phyloP scores from a whole-genome alignment of 1,284 basidiomycete species.

The Hymenochaete sp. region DNA sequence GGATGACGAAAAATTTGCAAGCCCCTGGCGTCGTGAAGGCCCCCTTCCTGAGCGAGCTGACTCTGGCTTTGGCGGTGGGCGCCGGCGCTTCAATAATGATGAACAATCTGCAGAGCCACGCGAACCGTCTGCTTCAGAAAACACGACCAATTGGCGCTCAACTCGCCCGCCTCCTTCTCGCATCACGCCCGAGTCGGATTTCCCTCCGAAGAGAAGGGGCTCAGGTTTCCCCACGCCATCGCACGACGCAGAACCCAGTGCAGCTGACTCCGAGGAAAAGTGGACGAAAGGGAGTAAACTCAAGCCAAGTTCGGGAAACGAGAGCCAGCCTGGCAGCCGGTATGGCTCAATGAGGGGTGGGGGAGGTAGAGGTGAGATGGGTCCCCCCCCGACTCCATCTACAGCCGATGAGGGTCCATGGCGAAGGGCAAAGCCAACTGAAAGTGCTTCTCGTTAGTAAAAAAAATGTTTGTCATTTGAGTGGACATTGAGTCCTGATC shows the following conservation, averaged over 20 bases:
- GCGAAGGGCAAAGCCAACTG: slow-evolving; percentile 40
- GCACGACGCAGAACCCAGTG: slow-evolving; percentile 39
- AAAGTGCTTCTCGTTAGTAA: slow-evolving; percentile 54
- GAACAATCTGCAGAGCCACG: slow-evolving; percentile 36
- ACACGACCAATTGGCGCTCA: slow-evolving; percentile 62
- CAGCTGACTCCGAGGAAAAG: slow-evolving; percentile 68
- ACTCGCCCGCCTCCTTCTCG: slow-evolving; percentile 40
- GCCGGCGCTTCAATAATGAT: slow-evolving; percentile 53
- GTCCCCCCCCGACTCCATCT: slow-evolving; percentile 30
- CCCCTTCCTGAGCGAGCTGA: slow-evolving; percentile 57
- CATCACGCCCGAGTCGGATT: slow-evolving; percentile 36
- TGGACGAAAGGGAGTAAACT: slow-evolving; percentile 70
- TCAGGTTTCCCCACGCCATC: slow-evolving; percentile 44
- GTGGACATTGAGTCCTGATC: slow-evolving; percentile 12
- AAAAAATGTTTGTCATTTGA: neutral
- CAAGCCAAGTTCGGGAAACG: slow-evolving; percentile 39
- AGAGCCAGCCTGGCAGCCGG: slow-evolving; percentile 35
- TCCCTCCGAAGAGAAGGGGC: slow-evolving; percentile 40
- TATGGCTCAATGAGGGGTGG: slow-evolving; percentile 43
- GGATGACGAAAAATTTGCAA: slow-evolving; percentile 68
- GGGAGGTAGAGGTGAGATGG: slow-evolving; percentile 44
- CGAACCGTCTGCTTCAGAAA: slow-evolving; percentile 47
- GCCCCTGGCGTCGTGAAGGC: slow-evolving; percentile 81
- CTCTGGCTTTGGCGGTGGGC: slow-evolving; percentile 30
- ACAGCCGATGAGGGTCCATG: slow-evolving; percentile 51